A percentile compares a stretch with the other conserved stretches of the same genome.
These are phyloP conservation scores for Lobulomyces angularis DNA, from an alignment of 192 early-diverging fungal genomes.

Conservation along the genomic window DNA sequence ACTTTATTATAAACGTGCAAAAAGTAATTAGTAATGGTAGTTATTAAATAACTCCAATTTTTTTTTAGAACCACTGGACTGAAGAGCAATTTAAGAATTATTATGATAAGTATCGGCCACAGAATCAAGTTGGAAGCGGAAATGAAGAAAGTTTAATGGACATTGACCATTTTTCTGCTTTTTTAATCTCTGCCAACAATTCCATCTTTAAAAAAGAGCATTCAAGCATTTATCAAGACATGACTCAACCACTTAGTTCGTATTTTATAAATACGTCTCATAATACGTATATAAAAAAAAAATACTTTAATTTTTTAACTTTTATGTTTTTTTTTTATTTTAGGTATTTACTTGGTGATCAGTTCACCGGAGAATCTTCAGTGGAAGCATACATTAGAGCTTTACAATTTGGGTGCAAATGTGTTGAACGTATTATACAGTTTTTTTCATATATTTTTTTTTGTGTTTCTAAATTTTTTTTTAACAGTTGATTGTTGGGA, in stretches of 20 bases:
- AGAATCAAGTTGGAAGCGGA: constrained; percentile 6
- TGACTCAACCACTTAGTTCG: constrained; percentile 55
- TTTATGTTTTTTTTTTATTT: not conserved
- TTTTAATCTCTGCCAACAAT: constrained; percentile 52
- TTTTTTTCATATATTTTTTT: constrained; percentile 3
- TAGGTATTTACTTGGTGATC: constrained; percentile 65
- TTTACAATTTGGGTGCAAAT: constrained; percentile 73
- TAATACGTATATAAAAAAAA: constrained; percentile 51
- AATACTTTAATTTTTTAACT: not conserved
- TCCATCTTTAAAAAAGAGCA: constrained; percentile 37
- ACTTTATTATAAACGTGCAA: constrained; percentile 43
- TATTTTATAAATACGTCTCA: constrained; percentile 83
- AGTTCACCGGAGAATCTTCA: constrained; percentile 62
- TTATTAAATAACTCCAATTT: constrained; percentile 5
- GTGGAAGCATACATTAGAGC: constrained; percentile 82
- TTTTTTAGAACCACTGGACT: constrained; percentile 21
- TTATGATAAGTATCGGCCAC: constrained; percentile 37
- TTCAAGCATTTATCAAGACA: constrained; percentile 43
- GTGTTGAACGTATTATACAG: constrained; percentile 55
- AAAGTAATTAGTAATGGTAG: constrained; percentile 24
- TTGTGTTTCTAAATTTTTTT: constrained; percentile 3
- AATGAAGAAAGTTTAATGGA: constrained; percentile 32
- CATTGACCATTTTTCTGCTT: constrained; percentile 52
- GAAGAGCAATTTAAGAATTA: constrained; percentile 36
- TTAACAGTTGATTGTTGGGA: constrained; percentile 80